Evolutionary conservation across 257 asterid species (phyloP), one percentile per base, ranked within the genome.

Genomic region (Przewalskia tangutica): DNA sequence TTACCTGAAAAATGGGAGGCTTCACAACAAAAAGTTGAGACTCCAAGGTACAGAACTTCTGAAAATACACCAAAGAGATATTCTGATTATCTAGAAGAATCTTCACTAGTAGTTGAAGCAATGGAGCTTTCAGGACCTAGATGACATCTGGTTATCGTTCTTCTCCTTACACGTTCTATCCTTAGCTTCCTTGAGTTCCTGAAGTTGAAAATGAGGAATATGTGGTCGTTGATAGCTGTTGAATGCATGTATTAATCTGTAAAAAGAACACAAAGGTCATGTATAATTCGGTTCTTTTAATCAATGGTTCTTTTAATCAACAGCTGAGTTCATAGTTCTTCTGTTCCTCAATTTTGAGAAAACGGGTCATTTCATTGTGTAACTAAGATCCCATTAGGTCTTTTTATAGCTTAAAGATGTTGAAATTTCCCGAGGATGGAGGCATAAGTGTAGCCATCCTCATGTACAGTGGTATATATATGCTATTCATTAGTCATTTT

Each of bases 91-190:
- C 80, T 83, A 16, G 76, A 80, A 17, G 84, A 80, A 40, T 84
- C 86, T n/a, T 84, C 83, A 10, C 54, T 84, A 27, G 68, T 84
- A 17, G 82, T 76, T 6, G 81, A 81, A 53, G 84, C 84, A 54
- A 81, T 81, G 42, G 86, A 84, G 58, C 86, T 84, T 54, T 84
- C 86, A 7, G 86, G 86, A 71, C 86, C 86, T n/a, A 84, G 86
- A 79, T 84, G 77, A 81, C 73, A 60, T 79, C 42, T 50, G 10
- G n/a, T 34, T 14, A 34, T 32, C 11, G 48, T 64, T 64, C 46
- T 64, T 64, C 71, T 64, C 17, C 42, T 34, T 65, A 16, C 73
- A 65, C 48, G 46, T 71, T 66, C 14, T 46, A 46, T 71, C 20
- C 56, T 46, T 71, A 1, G 59, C 59, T 53, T 53, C 59, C 67